Evolutionary conservation across 495 filamentous ascomycete species (phyloP).

Genomic region (Neurospora sp.): DNA sequence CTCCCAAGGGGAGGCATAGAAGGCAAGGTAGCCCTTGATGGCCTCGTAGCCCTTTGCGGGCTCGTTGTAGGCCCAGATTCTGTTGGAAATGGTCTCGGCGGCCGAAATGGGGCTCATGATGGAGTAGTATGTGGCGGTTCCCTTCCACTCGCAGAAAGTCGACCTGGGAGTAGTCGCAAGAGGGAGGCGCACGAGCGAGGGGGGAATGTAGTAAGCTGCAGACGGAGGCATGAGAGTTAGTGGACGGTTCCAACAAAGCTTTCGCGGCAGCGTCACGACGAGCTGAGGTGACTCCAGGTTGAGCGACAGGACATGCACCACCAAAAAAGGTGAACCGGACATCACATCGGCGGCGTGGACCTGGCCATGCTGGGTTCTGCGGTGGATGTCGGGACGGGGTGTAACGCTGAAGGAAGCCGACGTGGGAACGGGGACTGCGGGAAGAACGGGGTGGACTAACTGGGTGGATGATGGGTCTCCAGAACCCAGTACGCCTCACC

Average conservation of each 20-base stretch:
- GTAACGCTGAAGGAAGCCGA: not conserved
- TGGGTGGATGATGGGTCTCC: slow-evolving; percentile 49
- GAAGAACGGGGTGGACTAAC: slow-evolving; percentile 16
- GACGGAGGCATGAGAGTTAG: not conserved
- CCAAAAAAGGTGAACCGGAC: not conserved
- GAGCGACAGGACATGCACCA: not conserved
- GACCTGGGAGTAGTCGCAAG: slow-evolving; percentile 32
- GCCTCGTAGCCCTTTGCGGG: slow-evolving; percentile 36
- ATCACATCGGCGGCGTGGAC: not conserved
- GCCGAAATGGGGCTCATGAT: slow-evolving; percentile 23
- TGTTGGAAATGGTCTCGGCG: slow-evolving; percentile 31
- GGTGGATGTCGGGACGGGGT: not conserved
- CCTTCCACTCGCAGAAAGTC: slow-evolving; percentile 49
- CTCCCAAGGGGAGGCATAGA: slow-evolving; percentile 48
- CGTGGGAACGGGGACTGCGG: not conserved
- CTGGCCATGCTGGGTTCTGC: not conserved
- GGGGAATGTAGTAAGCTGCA: slow-evolving; percentile 47
- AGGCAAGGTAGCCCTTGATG: slow-evolving; percentile 41
- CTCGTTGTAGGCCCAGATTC: slow-evolving; percentile 45
- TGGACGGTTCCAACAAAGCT: not conserved
- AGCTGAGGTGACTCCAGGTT: not conserved
- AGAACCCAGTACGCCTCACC: slow-evolving; percentile 48
- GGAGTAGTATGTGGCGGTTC: slow-evolving; percentile 42
- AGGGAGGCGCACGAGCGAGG: slow-evolving; percentile 29
- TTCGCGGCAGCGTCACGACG: not conserved